Evolutionary conservation across 1,284 basidiomycete genomes (phyloP), one percentile per base, ranked within the genome.

Genomic region (Apiotrichum sp.): DNA sequence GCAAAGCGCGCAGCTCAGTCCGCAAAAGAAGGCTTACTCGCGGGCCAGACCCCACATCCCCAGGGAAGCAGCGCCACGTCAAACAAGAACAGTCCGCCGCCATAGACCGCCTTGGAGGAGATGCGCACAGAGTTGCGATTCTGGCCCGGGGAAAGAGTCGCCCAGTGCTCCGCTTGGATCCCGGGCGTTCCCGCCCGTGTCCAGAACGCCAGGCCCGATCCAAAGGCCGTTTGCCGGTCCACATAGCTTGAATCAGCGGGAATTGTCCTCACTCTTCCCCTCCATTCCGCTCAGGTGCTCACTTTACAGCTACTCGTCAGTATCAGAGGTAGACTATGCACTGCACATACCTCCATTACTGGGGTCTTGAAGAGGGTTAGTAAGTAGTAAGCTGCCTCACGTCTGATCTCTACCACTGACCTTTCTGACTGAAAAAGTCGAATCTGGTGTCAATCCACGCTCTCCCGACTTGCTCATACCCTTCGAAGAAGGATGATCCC

Each of bases 31-130:
- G 2, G 58, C 74, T 64, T 57, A 74, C 74, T 88, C 31, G 89
- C 88, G 50, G 88, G 89, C 89, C 89, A 92, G 43, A 85, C 82
- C 45, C 82, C 82, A 71, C 87, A 89, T 0, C 89, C 89, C 65
- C 83, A 81, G 2, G 89, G 88, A 84, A 89, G 88, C 14, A 82
- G 74, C 52, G 74, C 77, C 59, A 90, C 80, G 69, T 92, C 88
- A n/a, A 87, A 80, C 58, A 93, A 82, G 73, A 91, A 86, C 32
- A 93, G 78, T 2, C 88, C 88, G 22, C 80, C 77, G 36, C 78
- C 81, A 71, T 84, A 91, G 8, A 77, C 76, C 62, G 85, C 83
- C 66, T 84, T 83, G 42, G 84, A 81, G 36, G 78, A 80, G 64
- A 93, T 86, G 53, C 89, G 85, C 22, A 93, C 81, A 0, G 67